Evolutionary conservation across 164 flowering plant species (phyloP).

Genomic region (Akebia trifoliata): DNA sequence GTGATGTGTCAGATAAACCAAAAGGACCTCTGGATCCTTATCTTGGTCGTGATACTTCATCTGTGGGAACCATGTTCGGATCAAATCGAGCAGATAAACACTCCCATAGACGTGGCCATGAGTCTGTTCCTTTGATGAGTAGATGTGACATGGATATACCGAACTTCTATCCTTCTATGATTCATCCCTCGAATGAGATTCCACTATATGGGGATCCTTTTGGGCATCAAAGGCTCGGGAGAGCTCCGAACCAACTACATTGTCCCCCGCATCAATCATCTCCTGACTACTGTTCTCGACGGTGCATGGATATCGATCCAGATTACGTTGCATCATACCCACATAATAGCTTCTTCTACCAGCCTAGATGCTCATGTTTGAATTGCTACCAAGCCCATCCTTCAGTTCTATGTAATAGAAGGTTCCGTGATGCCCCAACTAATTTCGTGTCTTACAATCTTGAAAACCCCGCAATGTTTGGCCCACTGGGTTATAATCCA

Average conservation of each 20-base stretch:
- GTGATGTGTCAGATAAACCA: conserved; percentile 41
- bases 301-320: conserved; percentile 24
- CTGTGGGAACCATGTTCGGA: conserved; percentile 26
- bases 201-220: no score
- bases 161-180: conserved; percentile 36
- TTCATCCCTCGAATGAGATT: conserved; percentile 30
- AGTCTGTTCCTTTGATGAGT: conserved; percentile 22
- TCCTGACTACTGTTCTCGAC: conserved; percentile 35
- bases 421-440: conserved; percentile 25
- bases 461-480: no score
- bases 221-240: no score
- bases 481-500: conserved; percentile 24
- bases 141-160: conserved; percentile 31
- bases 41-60: conserved; percentile 22
- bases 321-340: conserved; percentile 33
- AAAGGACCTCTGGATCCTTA: conserved; percentile 43
- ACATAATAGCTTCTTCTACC: conserved; percentile 38
- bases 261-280: conserved; percentile 28
- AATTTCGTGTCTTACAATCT: conserved; percentile 30
- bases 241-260: conserved; percentile 24
- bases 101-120: conserved; percentile 22
- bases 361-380: conserved; percentile 54
- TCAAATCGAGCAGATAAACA: conserved; percentile 29
- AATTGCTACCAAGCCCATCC: conserved; percentile 46
- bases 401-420: conserved; percentile 21